Evolutionary conservation across 768 basidiomycete species (phyloP), one percentile per base, ranked within the genome.

Genomic region (Mycena rosella): DNA sequence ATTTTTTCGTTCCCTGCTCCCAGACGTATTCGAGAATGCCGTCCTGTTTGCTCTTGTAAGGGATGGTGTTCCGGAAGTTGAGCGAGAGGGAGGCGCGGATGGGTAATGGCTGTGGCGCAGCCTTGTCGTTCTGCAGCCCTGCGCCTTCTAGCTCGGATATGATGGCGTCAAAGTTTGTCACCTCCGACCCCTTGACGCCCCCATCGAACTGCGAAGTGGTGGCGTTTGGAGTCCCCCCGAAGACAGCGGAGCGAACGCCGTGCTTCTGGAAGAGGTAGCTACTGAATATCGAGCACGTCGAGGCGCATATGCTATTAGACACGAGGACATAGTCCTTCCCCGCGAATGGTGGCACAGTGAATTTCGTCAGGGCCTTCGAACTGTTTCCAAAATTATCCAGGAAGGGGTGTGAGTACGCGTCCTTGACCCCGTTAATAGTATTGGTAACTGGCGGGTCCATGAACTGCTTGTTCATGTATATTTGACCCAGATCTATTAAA

Each of bases 391-490:
- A 72, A 27, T 69, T 60, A 56, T 72, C 70, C 2, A 72, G 32
- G 51, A 72, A 72, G 40, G 58, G 63, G 30, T 72, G 38, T 3
- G 70, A 72, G 27, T 57, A 72, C 3, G 70, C 63, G 29, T 72
- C 70, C 42, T 52, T 22, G 58, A 72, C 67, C 9, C 70, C 70
- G 38, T 72, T 72, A 32, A 72, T 56, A 10, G 49, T 27, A 27
- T 72, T 63, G 24, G 70, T 67, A 10, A 72, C 67, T 17, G 70
- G 60, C 22, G 70, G 67, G 10, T 69, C 70, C 52, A 72, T 32
- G 59, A 72, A 69, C 45, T 72, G 70, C 2, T 63, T 38, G 38
- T 72, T 72, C n/a, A n/a, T n/a, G n/a, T n/a, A n/a, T n/a, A n/a
- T n/a, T n/a, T n/a, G n/a, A n/a, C n/a, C n/a, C n/a, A n/a, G n/a